These are phyloP conservation scores for Ophiorrhiza pumila DNA, from an alignment of 257 asterid species.

Conservation along the genomic window DNA sequence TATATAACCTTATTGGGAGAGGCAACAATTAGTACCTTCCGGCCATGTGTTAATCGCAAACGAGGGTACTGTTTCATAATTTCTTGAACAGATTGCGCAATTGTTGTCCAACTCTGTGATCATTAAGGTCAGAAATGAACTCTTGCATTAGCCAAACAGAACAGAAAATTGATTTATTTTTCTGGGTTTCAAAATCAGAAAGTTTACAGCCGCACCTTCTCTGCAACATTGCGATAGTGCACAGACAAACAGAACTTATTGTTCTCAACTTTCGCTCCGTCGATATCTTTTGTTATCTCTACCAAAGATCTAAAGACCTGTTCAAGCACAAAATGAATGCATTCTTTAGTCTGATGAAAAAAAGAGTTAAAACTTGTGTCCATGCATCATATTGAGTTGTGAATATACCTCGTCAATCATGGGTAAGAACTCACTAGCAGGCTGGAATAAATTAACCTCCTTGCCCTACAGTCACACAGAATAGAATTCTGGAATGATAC, in stretches of 20 bases:
- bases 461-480: constrained; percentile 54
- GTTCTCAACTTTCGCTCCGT: constrained; percentile 80
- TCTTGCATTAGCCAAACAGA: background rate
- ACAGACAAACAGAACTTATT: constrained; percentile 93
- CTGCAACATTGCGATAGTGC: constrained; percentile 91
- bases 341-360: constrained; percentile 8
- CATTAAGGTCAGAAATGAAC: constrained; percentile 13
- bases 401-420: constrained; percentile 72
- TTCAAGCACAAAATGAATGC: constrained; percentile 18
- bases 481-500: background rate
- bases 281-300: constrained; percentile 61
- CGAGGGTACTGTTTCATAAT: constrained; percentile 70
- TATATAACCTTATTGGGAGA: background rate
- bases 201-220: constrained; percentile 45
- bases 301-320: constrained; percentile 69
- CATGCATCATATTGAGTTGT: background rate
- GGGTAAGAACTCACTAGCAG: constrained; percentile 90
- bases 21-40: constrained; percentile 58
- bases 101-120: constrained; percentile 63
- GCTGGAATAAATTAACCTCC: constrained; percentile 88
- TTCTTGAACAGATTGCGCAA: constrained; percentile 57
- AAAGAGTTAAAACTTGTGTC: background rate
- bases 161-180: background rate
- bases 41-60: constrained; percentile 87
- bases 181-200: constrained; percentile 7